These are phyloP conservation scores for Kazachstania psychrophila DNA, from an alignment of 805 yeast species.

Conservation along the genomic window DNA sequence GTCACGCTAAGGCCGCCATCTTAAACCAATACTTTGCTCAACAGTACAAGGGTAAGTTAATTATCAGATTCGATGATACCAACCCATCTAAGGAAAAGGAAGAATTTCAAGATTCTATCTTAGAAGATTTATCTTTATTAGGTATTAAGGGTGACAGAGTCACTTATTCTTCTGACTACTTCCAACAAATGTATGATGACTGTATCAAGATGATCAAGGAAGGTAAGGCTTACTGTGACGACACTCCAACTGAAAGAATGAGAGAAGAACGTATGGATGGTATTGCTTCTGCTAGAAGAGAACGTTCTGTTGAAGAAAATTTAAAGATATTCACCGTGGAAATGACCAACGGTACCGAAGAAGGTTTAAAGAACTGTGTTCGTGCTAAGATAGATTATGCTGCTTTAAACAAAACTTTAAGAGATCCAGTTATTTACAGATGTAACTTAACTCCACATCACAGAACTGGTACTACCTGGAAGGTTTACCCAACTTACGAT, in stretches of 20 bases:
- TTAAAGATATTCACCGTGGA: constrained; percentile 76
- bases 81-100: constrained; percentile 94
- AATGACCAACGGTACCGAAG: constrained; percentile 90
- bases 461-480: constrained; percentile 89
- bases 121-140: constrained; percentile 81
- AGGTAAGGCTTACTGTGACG: constrained; percentile 96
- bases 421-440: constrained; percentile 98
- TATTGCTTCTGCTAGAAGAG: constrained; percentile 83
- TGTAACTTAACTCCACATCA: constrained; percentile 97
- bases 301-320: constrained; percentile 87
- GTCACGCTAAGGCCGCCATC: constrained; percentile 97
- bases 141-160: constrained; percentile 88
- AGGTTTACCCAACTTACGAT: constrained; percentile 96
- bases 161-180: constrained; percentile 90
- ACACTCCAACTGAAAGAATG: constrained; percentile 89
- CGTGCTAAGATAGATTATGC: constrained; percentile 95
- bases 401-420: constrained; percentile 84
- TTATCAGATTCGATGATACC: constrained; percentile 95
- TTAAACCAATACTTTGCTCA: constrained; percentile 95
- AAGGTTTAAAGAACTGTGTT: constrained; percentile 82
- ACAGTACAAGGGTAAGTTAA: constrained; percentile 90
- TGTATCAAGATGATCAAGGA: constrained; percentile 84
- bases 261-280: constrained; percentile 99
- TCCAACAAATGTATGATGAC: constrained; percentile 79
- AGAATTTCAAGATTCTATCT: constrained; percentile 88